Conservation (phyloP, 257 asterid species). For the Lantana camara region DNA sequence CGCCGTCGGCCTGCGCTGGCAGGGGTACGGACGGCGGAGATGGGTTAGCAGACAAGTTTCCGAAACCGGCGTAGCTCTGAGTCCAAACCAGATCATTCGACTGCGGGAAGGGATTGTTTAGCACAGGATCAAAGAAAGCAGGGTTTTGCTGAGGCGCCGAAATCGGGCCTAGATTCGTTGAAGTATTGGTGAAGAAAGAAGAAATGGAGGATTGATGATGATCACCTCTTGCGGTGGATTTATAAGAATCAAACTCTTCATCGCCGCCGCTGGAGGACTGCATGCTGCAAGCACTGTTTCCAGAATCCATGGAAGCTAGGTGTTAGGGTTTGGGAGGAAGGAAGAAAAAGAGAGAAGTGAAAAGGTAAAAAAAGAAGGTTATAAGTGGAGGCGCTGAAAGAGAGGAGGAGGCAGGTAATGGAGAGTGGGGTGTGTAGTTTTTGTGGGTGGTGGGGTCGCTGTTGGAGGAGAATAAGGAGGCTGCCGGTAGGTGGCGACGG, state of each 20-base stretch:
- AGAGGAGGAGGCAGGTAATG: background rate
- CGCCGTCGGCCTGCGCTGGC: constrained; percentile 19
- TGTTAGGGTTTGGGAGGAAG: constrained; percentile 27
- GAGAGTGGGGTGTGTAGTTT: no score
- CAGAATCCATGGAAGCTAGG: constrained; percentile 60
- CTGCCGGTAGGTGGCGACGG: constrained; percentile 97
- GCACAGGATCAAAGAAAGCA: constrained; percentile 46
- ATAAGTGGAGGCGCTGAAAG: constrained; percentile 13
- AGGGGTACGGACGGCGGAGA: constrained; percentile 22
- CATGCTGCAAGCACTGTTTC: constrained; percentile 67
- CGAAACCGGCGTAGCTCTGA: constrained; percentile 33
- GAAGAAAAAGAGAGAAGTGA: constrained; percentile 28
- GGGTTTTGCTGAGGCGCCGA: constrained; percentile 40
- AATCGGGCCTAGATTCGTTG: constrained; percentile 30
- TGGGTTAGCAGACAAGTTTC: constrained; percentile 25
- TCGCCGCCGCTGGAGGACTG: constrained; percentile 85
- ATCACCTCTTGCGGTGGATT: no score
- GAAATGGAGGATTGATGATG: constrained; percentile 40
- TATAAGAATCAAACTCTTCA: constrained; percentile 71
- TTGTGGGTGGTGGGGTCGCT: constrained; percentile 67
- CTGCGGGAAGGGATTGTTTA: no score
- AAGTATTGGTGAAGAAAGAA: constrained; percentile 46
- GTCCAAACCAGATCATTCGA: constrained; percentile 66
- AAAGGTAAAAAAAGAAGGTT: constrained; percentile 1
- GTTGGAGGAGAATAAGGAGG: constrained; percentile 59